Conservation (phyloP, 2,329 filamentous ascomycete genomes). For the Verticillium zaregamsianum region DNA sequence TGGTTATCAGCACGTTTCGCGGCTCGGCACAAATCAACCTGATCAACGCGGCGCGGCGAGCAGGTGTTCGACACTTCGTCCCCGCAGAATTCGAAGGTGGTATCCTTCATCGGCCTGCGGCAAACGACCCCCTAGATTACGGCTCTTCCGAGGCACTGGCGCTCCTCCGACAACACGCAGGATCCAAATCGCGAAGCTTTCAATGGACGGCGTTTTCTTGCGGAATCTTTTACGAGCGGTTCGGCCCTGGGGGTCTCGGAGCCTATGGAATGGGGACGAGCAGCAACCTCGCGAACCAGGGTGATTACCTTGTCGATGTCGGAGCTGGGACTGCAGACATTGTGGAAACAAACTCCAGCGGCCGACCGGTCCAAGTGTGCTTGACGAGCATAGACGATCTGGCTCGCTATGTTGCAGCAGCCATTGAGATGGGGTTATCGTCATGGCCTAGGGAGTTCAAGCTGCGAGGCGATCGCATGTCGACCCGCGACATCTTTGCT, state of each 20-base stretch:
- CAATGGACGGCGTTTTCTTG: constrained; percentile 69
- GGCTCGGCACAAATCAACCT: constrained; percentile 64
- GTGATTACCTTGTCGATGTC: constrained; percentile 64
- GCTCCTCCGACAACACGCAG: constrained; percentile 50
- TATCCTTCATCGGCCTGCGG: constrained; percentile 45
- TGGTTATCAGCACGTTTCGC: constrained; percentile 70
- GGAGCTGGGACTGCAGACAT: constrained; percentile 54
- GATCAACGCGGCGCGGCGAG: constrained; percentile 65
- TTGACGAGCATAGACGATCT: constrained; percentile 69
- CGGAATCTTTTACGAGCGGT: constrained; percentile 72
- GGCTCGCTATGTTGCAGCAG: constrained; percentile 65
- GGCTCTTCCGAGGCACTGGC: constrained; percentile 53
- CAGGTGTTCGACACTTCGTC: constrained; percentile 64
- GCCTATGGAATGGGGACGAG: constrained; percentile 53
- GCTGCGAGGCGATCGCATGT: constrained; percentile 64
- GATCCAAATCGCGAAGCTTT: constrained; percentile 45
- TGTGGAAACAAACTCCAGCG: constrained; percentile 48
- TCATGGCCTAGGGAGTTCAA: constrained; percentile 66
- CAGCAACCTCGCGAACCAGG: constrained; percentile 50
- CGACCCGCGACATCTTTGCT: constrained; percentile 54
- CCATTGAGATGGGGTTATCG: constrained; percentile 55
- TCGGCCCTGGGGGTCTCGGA: constrained; percentile 62
- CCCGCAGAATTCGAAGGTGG: constrained; percentile 73
- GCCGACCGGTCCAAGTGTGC: constrained; percentile 51
- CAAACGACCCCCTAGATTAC: constrained; percentile 57